Conservation (phyloP, 1,284 basidiomycete species). For the Ganoderma lucidum region DNA sequence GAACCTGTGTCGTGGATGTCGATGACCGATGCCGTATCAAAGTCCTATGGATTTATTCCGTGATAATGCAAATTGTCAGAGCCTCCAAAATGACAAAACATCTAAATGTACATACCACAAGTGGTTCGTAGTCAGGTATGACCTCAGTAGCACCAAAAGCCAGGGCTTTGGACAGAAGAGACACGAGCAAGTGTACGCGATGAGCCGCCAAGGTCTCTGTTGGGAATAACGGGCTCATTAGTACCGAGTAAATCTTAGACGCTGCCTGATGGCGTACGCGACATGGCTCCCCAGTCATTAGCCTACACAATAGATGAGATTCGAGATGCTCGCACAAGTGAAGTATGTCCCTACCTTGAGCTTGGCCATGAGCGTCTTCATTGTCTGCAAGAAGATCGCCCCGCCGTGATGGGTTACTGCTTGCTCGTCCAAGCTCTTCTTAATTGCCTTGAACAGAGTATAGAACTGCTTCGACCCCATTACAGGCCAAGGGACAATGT, state of each 20-base stretch:
- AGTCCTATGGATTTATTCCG: constrained; percentile 46
- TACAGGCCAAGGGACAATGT: constrained; percentile 72
- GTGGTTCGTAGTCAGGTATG: constrained; percentile 52
- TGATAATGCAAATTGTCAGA: background rate
- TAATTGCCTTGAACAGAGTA: constrained; percentile 55
- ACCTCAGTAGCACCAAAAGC: constrained; percentile 55
- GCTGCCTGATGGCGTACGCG: constrained; percentile 50
- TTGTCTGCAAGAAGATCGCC: constrained; percentile 60
- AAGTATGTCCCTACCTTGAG: constrained; percentile 54
- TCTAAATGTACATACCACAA: constrained; percentile 51
- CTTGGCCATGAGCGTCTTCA: constrained; percentile 74
- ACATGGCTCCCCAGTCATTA: constrained; percentile 70
- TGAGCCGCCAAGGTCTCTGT: constrained; percentile 66
- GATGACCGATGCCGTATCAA: constrained; percentile 54
- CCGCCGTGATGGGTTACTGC: constrained; percentile 56
- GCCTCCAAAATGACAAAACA: background rate
- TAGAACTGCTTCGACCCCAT: constrained; percentile 70
- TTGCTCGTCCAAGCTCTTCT: constrained; percentile 56
- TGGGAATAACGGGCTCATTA: background rate
- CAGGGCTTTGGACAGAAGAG: constrained; percentile 53
- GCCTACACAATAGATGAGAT: constrained; percentile 46
- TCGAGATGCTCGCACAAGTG: background rate
- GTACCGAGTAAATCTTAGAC: background rate
- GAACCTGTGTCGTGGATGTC: constrained; percentile 45
- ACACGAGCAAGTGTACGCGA: constrained; percentile 53